These are phyloP conservation scores for Phallus indusiatus DNA, from an alignment of 768 basidiomycete genomes.

Conservation along the genomic window DNA sequence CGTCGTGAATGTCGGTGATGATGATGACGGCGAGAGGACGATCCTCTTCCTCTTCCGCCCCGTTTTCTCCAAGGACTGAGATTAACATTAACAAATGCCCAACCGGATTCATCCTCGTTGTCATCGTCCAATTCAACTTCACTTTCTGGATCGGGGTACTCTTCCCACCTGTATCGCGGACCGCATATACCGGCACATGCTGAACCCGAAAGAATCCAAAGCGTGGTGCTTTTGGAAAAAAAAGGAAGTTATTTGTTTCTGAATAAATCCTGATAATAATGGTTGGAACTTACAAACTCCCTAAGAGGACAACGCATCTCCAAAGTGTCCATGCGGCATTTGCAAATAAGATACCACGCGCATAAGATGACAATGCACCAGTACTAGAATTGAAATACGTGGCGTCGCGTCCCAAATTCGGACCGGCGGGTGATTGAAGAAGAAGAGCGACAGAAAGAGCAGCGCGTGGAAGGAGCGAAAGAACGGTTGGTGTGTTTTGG, in stretches of 20 bases:
- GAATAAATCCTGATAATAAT: neutral
- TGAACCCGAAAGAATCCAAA: slow-evolving; percentile 72
- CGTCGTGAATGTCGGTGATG: too few species aligned
- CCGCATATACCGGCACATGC: slow-evolving; percentile 78
- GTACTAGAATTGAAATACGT: slow-evolving; percentile 62
- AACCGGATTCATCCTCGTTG: neutral
- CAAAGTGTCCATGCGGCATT: slow-evolving; percentile 79
- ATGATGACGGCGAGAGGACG: too few species aligned
- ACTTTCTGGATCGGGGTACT: slow-evolving; percentile 59
- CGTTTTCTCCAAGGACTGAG: slow-evolving; percentile 13
- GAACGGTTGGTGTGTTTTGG: slow-evolving; percentile 76
- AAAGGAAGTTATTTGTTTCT: too few species aligned
- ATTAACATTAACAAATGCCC: neutral
- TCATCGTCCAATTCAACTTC: slow-evolving; percentile 10
- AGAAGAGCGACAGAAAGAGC: slow-evolving; percentile 65
- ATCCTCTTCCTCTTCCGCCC: slow-evolving; percentile 35
- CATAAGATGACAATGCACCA: slow-evolving; percentile 65
- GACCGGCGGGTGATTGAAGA: slow-evolving; percentile 44
- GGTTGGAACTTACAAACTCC: slow-evolving; percentile 49
- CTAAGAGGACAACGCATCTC: slow-evolving; percentile 56
- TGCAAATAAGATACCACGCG: slow-evolving; percentile 67
- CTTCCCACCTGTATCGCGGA: slow-evolving; percentile 78
- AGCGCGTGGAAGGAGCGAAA: slow-evolving; percentile 76
- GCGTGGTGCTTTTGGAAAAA: slow-evolving; percentile 44
- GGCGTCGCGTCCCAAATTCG: slow-evolving; percentile 51